Base-by-base conservation (phyloP, 345 rosid genomes). In the Salix brachista region DNA sequence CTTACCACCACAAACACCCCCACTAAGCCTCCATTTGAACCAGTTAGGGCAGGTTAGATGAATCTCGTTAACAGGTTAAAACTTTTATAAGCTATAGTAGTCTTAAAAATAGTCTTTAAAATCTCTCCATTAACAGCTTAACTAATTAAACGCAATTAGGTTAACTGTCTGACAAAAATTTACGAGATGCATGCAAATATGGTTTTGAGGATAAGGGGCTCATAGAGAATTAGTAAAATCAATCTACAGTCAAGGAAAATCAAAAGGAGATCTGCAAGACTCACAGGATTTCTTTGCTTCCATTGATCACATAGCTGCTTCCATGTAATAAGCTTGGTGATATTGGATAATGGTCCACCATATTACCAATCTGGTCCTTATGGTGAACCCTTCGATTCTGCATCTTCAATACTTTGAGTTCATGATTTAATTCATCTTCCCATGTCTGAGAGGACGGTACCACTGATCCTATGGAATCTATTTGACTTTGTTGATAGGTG, bases 241-340 rank as follows among this genome's bases (percentile, higher is more conserved):
- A 64, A 62, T 42, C 42, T 3, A 25, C 41, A 39, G 14, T 25
- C 37, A 41, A 17, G 21, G 44, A 44, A 62, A 46, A 9, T 10
- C 26, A 32, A 48, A 74, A 79, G 23, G 65, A 75, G 58, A 76
- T 78, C 50, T 73, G 54, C 54, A 39, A 71, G 67, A 88, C 99
- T 91, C 77, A 96, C 99, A 84, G 73, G 90, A 80, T 91, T 76
- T 93, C 98, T 89, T 89, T 93, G 88, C 79, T 90, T 77, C 78
- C 75, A 71, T 81, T 79, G 77, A 79, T 84, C 60, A 79, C 68
- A 37, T 89, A 86, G 80, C 69, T 88, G 82, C 73, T 76, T 61
- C 85, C 88, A 70, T 96, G 99, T 84, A 96, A 81, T 82, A 91
- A 78, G 83, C 99, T 93, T 18, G 99, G 99, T 66, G 97, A 91